Base-by-base conservation (phyloP, 1,284 basidiomycete species). In the Irpex rosettiformis region DNA sequence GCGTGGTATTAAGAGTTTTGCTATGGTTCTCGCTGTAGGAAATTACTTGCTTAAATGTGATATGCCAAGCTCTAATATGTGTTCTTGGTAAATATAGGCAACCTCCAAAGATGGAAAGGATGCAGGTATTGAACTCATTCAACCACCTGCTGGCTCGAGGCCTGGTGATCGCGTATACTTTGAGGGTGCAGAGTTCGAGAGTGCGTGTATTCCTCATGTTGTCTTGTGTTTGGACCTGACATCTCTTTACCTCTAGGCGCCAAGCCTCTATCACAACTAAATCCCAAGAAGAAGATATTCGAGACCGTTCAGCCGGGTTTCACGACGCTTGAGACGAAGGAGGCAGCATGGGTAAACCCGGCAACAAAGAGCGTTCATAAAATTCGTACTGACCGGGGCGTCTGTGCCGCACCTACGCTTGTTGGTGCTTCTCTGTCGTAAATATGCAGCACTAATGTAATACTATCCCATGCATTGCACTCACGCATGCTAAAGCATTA, bases 261-360 rank as follows among this genome's bases (percentile, higher is more conserved):
- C 1, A 80, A 78, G 25, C 90, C 94, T 1, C 77, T 96, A 43
- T 72, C 88, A 2, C 91, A 94, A 68, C 79, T 98, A 62, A 97
- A 96, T 75, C 95, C 95, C 8, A 98, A 98, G 78, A 97, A 96
- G 79, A 98, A 98, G 78, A 91, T 97, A 29, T 98, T 96, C 66
- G 96, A 98, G 77, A 89, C 93, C 0, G 85, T 98, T 54, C 96
- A 96, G 70, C 94, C 94, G 85, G 92, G 89, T 18, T 96, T 98
- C 71, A 94, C 81, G 47, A 97, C 95, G 2, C 79, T 97, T 16
- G 89, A 94, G 61, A 85, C 83, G 18, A 83, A 77, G 65, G 95
- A 96, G 68, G 94, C 94, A 25, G 93, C 91, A 18, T 98, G 95
- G 95, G 77, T 96, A 57, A 88, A 96, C 73, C 89, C 94, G 10